Base-by-base conservation (phyloP, 2,329 filamentous ascomycete species). In the Cercospora citrullina region DNA sequence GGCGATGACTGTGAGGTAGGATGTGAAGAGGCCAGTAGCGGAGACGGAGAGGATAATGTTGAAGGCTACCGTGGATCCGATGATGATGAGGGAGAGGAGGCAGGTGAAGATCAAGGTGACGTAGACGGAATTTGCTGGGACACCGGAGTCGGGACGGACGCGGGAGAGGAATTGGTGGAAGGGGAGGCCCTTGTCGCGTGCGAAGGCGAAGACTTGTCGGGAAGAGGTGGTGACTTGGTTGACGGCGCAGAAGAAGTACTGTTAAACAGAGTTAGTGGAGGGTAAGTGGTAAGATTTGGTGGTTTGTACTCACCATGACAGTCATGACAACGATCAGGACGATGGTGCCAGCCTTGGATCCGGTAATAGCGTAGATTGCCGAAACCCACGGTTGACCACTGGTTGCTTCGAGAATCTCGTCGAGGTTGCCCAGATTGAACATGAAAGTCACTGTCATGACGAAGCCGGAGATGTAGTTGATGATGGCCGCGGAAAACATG, bases 11-110 rank as follows among this genome's bases (percentile, higher is more conserved):
- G 58, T 67, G 31, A 75, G 42, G 66, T 75, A 75, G 55, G 70
- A 71, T 48, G 70, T 71, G 66, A 73, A 71, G 42, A 76, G 68
- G 10, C 68, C 71, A 16, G 69, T 69, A 26, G 69, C 68, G 5
- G 76, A 78, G 21, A 83, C 75, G 4, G 81, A 80, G 30, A 82
- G 77, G 55, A 82, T 80, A 51, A 80, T 80, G 68, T 79, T 78
- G 66, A 84, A 79, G 9, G 79, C 80, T n/a, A 79, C 78, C 21
- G 79, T 80, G 33, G 75, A 76, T 42, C 77, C 79, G 53, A 80
- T 75, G 60, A 78, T 78, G 68, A 80, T 79, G 28, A 80, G 70
- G 8, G 75, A 73, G 8, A 76, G 65, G 7, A 80, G 68, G 59
- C 76, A 69, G 39, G 69, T 73, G 66, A 73, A 70, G 51, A 62